phyloP scores from a whole-genome alignment of 2,329 filamentous ascomycete species.

The Nemania sp. region DNA sequence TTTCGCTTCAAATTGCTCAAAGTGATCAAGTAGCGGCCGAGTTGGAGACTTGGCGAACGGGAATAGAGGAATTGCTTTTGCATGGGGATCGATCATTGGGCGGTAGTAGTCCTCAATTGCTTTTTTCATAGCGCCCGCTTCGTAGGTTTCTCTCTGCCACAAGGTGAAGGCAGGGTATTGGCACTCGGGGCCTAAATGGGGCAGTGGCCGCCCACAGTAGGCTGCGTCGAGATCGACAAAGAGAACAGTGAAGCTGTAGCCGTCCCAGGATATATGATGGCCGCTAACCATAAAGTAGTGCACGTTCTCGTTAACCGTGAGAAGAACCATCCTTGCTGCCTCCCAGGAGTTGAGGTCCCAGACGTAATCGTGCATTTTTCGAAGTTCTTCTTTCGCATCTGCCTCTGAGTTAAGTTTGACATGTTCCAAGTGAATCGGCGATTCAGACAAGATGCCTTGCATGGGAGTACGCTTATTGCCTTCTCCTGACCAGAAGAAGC shows the following conservation, averaged over 20 bases:
- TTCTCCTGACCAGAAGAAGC: background rate
- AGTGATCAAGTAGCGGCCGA: background rate
- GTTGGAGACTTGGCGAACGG: conserved; percentile 5
- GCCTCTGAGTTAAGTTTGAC: too few species aligned
- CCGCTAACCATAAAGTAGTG: conserved; percentile 31
- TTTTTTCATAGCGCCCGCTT: background rate
- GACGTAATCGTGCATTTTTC: conserved; percentile 10
- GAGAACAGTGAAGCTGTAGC: conserved; percentile 22
- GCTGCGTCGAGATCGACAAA: conserved; percentile 23
- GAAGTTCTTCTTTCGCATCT: conserved; percentile 11
- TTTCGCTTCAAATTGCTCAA: background rate
- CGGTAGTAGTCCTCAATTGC: conserved; percentile 6
- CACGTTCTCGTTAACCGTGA: conserved; percentile 15
- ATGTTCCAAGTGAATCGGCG: too few species aligned
- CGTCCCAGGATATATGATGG: conserved; percentile 33
- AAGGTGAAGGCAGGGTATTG: conserved; percentile 21
- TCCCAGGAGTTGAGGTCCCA: conserved; percentile 32
- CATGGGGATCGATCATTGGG: background rate
- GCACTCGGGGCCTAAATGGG: background rate
- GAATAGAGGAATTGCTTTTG: conserved; percentile 7
- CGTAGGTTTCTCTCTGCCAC: background rate
- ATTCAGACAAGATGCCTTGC: conserved; percentile 10
- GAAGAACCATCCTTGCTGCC: conserved; percentile 25
- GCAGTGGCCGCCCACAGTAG: conserved; percentile 11
- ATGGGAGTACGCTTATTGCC: background rate